Evolutionary conservation across 129 eudicot genomes (phyloP).

Genomic region (Artemisia tridentata): DNA sequence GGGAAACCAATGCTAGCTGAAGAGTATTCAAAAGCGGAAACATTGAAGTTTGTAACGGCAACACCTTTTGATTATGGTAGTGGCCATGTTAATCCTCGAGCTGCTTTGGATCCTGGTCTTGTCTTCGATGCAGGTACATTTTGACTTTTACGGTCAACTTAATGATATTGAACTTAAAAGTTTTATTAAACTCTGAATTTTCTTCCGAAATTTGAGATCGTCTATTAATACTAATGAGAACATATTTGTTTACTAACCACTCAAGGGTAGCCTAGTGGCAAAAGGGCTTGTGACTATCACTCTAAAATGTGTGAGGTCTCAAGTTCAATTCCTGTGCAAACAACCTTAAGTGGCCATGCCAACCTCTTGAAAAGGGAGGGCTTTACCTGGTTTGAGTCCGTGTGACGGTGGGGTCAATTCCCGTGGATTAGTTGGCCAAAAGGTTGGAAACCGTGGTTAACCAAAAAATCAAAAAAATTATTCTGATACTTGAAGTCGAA

Average conservation of each 20-base stretch:
- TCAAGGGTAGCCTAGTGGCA: too few species aligned
- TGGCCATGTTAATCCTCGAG: slow-evolving; percentile 94
- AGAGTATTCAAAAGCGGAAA: slow-evolving; percentile 71
- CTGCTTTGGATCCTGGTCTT: slow-evolving; percentile 93
- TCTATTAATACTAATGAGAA: background rate
- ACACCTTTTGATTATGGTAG: slow-evolving; percentile 98
- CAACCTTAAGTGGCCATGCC: too few species aligned
- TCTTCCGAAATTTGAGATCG: too few species aligned
- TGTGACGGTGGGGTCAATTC: too few species aligned
- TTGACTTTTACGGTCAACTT: slow-evolving; percentile 6
- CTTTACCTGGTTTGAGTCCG: too few species aligned
- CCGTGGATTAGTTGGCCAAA: too few species aligned
- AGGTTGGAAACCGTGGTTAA: background rate
- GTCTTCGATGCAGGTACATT: slow-evolving; percentile 82
- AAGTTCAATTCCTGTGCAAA: too few species aligned
- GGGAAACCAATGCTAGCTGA: slow-evolving; percentile 92
- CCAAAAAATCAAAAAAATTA: too few species aligned
- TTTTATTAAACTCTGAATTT: background rate
- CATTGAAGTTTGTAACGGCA: slow-evolving; percentile 64
- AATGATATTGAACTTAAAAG: slow-evolving; percentile 1
- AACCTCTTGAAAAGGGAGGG: too few species aligned
- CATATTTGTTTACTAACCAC: background rate
- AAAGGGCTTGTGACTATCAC: too few species aligned
- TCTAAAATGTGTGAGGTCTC: too few species aligned
- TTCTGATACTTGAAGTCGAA: background rate